Conservation (phyloP, 768 basidiomycete species). For the Rhodotorula toruloides region DNA sequence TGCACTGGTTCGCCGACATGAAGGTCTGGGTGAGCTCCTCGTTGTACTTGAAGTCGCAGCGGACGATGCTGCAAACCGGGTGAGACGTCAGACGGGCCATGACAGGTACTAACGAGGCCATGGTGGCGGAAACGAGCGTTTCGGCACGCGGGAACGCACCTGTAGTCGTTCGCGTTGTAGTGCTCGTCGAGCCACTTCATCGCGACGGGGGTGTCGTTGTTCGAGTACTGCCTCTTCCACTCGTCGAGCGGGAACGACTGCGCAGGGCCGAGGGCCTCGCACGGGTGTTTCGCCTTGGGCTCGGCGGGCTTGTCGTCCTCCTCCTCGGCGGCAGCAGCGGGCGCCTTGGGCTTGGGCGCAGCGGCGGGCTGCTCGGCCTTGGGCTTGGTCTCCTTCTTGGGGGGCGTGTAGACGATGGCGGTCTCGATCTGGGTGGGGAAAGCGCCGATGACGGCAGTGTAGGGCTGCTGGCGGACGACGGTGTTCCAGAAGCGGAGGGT, state of each 20-base stretch:
- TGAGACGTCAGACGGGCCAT: background rate
- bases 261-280: slow-evolving; percentile 83
- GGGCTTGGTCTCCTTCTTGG: slow-evolving; percentile 57
- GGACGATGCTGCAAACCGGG: background rate
- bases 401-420: slow-evolving; percentile 45
- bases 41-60: slow-evolving; percentile 74
- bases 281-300: slow-evolving; percentile 68
- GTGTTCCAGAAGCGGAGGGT: slow-evolving; percentile 81
- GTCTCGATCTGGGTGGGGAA: slow-evolving; percentile 33
- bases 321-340: slow-evolving; percentile 40
- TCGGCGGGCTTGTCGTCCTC: slow-evolving; percentile 12
- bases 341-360: slow-evolving; percentile 43
- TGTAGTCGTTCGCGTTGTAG: slow-evolving; percentile 53
- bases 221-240: slow-evolving; percentile 90
- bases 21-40: slow-evolving; percentile 80
- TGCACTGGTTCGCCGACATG: slow-evolving; percentile 91
- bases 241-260: slow-evolving; percentile 44
- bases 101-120: no score
- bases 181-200: slow-evolving; percentile 97
- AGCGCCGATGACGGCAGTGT: slow-evolving; percentile 59
- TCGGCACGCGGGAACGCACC: slow-evolving; percentile 19
- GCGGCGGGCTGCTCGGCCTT: slow-evolving; percentile 41
- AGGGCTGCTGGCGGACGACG: slow-evolving; percentile 71
- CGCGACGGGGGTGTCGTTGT: slow-evolving; percentile 89
- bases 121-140: no score